Percentiles rank a stretch among this genome's conserved stretches.
phyloP scores from a whole-genome alignment of 2,329 filamentous ascomycete genomes.

The Penicillium glabrum region DNA sequence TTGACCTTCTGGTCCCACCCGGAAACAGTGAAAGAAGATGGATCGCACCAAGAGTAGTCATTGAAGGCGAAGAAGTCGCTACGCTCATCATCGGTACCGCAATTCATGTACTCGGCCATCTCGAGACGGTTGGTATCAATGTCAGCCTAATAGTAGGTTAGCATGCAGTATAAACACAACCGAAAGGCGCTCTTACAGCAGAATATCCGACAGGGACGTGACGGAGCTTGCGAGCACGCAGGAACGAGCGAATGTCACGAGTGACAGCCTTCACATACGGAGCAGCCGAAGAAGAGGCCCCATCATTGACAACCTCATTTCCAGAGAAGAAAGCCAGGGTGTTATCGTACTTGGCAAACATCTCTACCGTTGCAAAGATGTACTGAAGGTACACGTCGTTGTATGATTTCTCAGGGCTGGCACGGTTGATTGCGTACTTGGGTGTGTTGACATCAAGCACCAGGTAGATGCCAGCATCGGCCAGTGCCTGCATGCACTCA shows the following conservation, averaged over 20 bases:
- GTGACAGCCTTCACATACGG: conserved; percentile 78
- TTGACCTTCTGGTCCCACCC: conserved; percentile 88
- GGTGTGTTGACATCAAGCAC: conserved; percentile 92
- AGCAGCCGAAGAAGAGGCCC: conserved; percentile 63
- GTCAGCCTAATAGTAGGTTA: conserved; percentile 56
- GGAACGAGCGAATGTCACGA: conserved; percentile 73
- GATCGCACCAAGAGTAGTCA: conserved; percentile 75
- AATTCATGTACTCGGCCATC: conserved; percentile 92
- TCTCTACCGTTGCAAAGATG: conserved; percentile 85
- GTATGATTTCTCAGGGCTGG: conserved; percentile 72
- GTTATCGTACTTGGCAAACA: conserved; percentile 80
- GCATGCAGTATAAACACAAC: not conserved
- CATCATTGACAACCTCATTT: conserved; percentile 76
- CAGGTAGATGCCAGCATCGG: conserved; percentile 85
- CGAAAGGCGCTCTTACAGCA: conserved; percentile 31
- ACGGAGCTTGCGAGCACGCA: conserved; percentile 62
- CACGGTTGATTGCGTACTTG: conserved; percentile 82
- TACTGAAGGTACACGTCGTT: conserved; percentile 82
- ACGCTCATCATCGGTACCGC: conserved; percentile 77
- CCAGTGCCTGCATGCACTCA: conserved; percentile 78
- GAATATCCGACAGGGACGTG: conserved; percentile 73
- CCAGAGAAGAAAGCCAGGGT: conserved; percentile 83
- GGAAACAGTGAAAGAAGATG: conserved; percentile 71
- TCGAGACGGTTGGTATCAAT: conserved; percentile 81
- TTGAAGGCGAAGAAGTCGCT: conserved; percentile 91